Percentiles rank a stretch among this genome's conserved stretches.
Evolutionary conservation across 352 stramenopile species (phyloP).

Genomic region (Globisporangium spiculum): DNA sequence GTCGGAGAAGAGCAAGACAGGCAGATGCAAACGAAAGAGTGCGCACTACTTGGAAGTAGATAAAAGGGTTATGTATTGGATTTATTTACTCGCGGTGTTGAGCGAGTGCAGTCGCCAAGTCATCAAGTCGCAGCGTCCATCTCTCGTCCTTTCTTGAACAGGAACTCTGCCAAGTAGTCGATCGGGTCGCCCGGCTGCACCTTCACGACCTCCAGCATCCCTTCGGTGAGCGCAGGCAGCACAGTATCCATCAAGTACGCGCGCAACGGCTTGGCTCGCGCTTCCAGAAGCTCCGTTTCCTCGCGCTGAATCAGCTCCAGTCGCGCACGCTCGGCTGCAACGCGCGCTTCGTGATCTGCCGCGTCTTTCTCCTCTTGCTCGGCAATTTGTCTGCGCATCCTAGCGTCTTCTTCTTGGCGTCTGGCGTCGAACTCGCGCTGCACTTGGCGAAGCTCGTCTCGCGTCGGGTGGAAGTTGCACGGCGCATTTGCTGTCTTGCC

Average conservation of each 20-base stretch:
- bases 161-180: slow-evolving; percentile 85
- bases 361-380: slow-evolving; percentile 61
- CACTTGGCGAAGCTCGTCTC: slow-evolving; percentile 51
- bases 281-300: slow-evolving; percentile 77
- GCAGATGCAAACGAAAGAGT: background rate
- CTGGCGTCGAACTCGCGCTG: slow-evolving; percentile 44
- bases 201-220: slow-evolving; percentile 87
- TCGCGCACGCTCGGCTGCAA: slow-evolving; percentile 54
- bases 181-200: slow-evolving; percentile 84
- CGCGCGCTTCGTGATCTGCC: slow-evolving; percentile 33
- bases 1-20: background rate
- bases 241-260: slow-evolving; percentile 86
- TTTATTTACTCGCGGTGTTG: background rate
- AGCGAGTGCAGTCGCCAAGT: background rate
- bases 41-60: background rate
- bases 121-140: slow-evolving; percentile 28
- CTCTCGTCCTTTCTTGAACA: slow-evolving; percentile 77
- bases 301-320: slow-evolving; percentile 75
- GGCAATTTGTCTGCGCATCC: slow-evolving; percentile 27
- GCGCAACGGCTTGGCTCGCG: slow-evolving; percentile 72
- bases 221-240: slow-evolving; percentile 78
- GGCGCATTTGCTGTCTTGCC: slow-evolving; percentile 39
- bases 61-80: slow-evolving; percentile 10
- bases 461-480: slow-evolving; percentile 83
- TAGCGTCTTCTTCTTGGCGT: slow-evolving; percentile 40